Evolutionary conservation across 2,329 filamentous ascomycete species (phyloP).

Genomic region (Zasmidium cellare): DNA sequence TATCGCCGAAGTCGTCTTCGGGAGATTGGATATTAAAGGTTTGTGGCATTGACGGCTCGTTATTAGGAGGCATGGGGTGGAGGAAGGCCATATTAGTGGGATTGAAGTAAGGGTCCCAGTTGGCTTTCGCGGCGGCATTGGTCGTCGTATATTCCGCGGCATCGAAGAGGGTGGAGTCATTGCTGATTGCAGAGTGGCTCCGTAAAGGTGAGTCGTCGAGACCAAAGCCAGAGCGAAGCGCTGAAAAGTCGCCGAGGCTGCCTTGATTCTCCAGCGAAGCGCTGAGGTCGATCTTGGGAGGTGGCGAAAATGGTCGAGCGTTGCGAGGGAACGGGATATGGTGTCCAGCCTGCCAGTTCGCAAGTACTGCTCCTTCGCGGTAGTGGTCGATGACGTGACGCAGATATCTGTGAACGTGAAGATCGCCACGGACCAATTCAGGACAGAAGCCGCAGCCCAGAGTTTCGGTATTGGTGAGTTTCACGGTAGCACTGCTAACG

Average conservation of each 20-base stretch:
- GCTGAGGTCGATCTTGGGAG: neutral
- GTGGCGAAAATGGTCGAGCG: neutral
- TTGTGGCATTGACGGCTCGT: neutral
- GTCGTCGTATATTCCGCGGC: neutral
- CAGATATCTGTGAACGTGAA: slow-evolving; percentile 1
- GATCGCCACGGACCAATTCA: slow-evolving; percentile 3
- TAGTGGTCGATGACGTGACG: slow-evolving; percentile 2
- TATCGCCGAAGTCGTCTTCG: neutral
- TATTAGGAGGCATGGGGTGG: neutral
- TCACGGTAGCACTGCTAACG: neutral
- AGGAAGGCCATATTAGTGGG: neutral
- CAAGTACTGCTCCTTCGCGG: neutral
- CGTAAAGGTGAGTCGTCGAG: neutral
- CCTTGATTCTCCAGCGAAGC: neutral
- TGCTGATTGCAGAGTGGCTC: neutral
- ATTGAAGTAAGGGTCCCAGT: neutral
- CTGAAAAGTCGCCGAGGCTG: neutral
- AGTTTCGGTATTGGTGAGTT: neutral
- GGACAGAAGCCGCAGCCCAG: slow-evolving; percentile 6
- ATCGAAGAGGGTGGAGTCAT: neutral
- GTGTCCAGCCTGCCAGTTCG: neutral
- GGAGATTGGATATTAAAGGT: neutral
- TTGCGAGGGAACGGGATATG: neutral
- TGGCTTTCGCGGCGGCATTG: neutral
- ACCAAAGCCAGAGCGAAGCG: slow-evolving; percentile 1